Evolutionary conservation across 495 filamentous ascomycete species (phyloP).

Genomic region (Aspergillus bridgeri): DNA sequence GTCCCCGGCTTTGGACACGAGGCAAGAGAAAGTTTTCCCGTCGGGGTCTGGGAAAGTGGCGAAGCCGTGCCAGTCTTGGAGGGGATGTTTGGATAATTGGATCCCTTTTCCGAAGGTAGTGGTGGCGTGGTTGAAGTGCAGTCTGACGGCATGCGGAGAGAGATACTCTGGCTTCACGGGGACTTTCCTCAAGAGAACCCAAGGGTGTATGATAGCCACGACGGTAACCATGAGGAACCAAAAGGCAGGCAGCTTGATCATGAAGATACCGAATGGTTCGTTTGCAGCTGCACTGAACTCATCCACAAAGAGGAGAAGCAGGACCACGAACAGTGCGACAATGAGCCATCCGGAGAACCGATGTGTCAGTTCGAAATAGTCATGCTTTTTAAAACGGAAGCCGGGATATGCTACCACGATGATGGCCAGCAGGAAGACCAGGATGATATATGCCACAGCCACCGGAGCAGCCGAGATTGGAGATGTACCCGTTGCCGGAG

Average conservation of each 20-base stretch:
- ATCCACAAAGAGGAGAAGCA: constrained; percentile 36
- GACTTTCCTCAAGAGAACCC: constrained; percentile 45
- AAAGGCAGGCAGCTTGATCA: constrained; percentile 40
- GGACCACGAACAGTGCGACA: constrained; percentile 45
- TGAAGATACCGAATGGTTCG: constrained; percentile 29
- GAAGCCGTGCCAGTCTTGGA: constrained; percentile 80
- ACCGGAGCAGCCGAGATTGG: constrained; percentile 31
- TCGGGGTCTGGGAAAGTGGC: constrained; percentile 61
- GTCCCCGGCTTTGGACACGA: constrained; percentile 81
- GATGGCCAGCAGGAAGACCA: constrained; percentile 41
- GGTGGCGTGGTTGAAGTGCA: constrained; percentile 61
- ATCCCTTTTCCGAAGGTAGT: constrained; percentile 45
- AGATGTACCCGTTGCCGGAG: constrained; percentile 14
- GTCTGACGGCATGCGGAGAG: constrained; percentile 66
- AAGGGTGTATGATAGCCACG: constrained; percentile 40
- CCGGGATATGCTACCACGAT: constrained; percentile 40
- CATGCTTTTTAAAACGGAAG: constrained; percentile 48
- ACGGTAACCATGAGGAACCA: constrained; percentile 41
- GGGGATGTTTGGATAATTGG: constrained; percentile 49
- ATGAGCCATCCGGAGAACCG: constrained; percentile 53
- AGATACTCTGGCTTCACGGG: constrained; percentile 59
- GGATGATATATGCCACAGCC: constrained; percentile 36
- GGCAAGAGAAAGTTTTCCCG: constrained; percentile 54
- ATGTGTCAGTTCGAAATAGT: constrained; percentile 56
- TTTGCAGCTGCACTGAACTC: constrained; percentile 27